phyloP scores from a whole-genome alignment of 345 rosid genomes.

The Isatis tinctoria region DNA sequence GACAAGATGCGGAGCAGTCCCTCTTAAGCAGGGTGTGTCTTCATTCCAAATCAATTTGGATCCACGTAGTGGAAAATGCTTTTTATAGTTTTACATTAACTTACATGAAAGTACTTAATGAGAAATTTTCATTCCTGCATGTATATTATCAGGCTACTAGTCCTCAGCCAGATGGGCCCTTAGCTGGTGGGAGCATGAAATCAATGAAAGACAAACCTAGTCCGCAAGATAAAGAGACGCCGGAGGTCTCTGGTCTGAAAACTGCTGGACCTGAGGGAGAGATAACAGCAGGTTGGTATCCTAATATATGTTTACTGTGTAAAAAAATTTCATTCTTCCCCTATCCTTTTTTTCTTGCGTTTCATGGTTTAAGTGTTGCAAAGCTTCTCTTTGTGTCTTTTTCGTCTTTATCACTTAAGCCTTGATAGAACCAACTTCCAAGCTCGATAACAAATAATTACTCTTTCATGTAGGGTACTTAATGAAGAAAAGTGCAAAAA shows the following conservation, averaged over 20 bases:
- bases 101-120: neutral
- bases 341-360: neutral
- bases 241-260: conserved; percentile 76
- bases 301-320: conserved; percentile 4
- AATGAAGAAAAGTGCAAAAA: conserved; percentile 89
- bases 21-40: conserved; percentile 62
- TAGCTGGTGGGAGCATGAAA: conserved; percentile 81
- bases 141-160: conserved; percentile 71
- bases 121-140: conserved; percentile 1
- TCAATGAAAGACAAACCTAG: conserved; percentile 72
- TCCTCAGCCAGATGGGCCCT: conserved; percentile 72
- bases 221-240: conserved; percentile 67
- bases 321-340: neutral
- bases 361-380: conserved; percentile 2
- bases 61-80: neutral
- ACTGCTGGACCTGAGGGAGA: conserved; percentile 93
- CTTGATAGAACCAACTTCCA: conserved; percentile 1
- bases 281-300: conserved; percentile 83
- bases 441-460: conserved; percentile 3
- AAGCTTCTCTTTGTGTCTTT: neutral
- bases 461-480: conserved; percentile 63
- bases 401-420: neutral
- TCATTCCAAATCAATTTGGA: conserved; percentile 12
- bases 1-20: conserved; percentile 80
- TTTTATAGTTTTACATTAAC: neutral